A percentile compares a stretch with the other conserved stretches of the same genome.
Conservation (phyloP, 345 rosid species). For the Erodium maritimum region DNA sequence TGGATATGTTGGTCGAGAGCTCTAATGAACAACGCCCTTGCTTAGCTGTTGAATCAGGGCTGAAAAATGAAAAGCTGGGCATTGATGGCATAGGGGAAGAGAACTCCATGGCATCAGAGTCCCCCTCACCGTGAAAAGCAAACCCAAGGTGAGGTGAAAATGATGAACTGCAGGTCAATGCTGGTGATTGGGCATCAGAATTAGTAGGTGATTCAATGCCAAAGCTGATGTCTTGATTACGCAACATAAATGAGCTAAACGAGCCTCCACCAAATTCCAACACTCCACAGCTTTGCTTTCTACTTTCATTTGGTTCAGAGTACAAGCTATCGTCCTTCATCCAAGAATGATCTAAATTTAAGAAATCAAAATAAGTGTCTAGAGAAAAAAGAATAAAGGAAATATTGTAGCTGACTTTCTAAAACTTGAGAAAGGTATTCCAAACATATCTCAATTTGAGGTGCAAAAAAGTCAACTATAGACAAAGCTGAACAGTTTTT, state of each 20-base stretch:
- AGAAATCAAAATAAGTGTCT: neutral
- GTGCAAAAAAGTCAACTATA: neutral
- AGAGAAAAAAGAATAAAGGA: neutral
- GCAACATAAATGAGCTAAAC: conserved; percentile 19
- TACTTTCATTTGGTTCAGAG: conserved; percentile 8
- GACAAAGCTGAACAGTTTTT: too few relatives aligned
- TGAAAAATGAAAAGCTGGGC: conserved; percentile 54
- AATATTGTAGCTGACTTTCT: neutral
- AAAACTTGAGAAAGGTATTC: neutral
- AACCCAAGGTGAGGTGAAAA: conserved; percentile 33
- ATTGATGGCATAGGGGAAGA: conserved; percentile 32
- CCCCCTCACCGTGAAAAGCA: conserved; percentile 24
- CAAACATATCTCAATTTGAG: neutral
- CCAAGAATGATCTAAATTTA: conserved; percentile 39
- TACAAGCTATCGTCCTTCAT: conserved; percentile 22
- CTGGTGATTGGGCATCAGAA: conserved; percentile 26
- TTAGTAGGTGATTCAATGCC: conserved; percentile 26
- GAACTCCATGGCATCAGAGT: conserved; percentile 24
- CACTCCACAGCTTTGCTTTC: conserved; percentile 13
- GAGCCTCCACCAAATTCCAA: conserved; percentile 26
- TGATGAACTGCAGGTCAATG: conserved; percentile 34
- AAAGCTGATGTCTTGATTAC: conserved; percentile 57
- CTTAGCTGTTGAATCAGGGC: conserved; percentile 20
- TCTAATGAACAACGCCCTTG: conserved; percentile 13
- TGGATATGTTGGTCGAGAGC: conserved; percentile 8